Percentiles rank a stretch among this genome's conserved stretches.
These are phyloP conservation scores for Themeda triandra DNA, from an alignment of 176 grass and related monocot genomes.

Conservation along the genomic window DNA sequence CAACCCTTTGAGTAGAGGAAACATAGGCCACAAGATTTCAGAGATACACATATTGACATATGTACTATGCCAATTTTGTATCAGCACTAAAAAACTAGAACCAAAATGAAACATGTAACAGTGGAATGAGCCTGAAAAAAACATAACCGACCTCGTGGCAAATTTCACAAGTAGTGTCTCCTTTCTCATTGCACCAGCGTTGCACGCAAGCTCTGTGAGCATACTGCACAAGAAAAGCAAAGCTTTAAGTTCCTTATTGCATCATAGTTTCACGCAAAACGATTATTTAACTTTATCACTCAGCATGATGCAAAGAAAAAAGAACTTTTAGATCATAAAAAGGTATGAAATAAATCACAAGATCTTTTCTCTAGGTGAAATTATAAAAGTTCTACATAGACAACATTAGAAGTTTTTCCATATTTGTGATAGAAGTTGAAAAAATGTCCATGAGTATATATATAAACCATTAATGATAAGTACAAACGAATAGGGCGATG, in stretches of 20 bases:
- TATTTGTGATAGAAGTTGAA: neutral
- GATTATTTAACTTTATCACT: neutral
- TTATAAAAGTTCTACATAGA: neutral
- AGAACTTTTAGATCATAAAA: neutral
- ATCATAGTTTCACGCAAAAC: neutral
- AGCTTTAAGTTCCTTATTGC: constrained; percentile 3
- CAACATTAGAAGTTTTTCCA: neutral
- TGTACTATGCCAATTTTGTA: neutral
- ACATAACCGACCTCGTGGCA: constrained; percentile 72
- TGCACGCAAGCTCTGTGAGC: constrained; percentile 96
- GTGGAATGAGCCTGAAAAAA: neutral
- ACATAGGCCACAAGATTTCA: neutral
- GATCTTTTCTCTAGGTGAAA: neutral
- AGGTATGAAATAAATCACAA: constrained; percentile 9
- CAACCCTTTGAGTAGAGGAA: neutral
- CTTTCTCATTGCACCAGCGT: constrained; percentile 98
- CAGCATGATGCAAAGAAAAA: neutral
- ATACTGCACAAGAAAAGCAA: constrained; percentile 60
- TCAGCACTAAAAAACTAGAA: neutral
- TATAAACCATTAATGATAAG: too few species aligned
- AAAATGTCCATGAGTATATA: too few species aligned
- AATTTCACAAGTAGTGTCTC: constrained; percentile 95
- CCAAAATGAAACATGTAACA: neutral
- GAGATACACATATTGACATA: neutral
- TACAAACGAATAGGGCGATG: too few species aligned